These are phyloP conservation scores for Pichia kluyveri DNA, from an alignment of 805 yeast genomes.

Conservation along the genomic window DNA sequence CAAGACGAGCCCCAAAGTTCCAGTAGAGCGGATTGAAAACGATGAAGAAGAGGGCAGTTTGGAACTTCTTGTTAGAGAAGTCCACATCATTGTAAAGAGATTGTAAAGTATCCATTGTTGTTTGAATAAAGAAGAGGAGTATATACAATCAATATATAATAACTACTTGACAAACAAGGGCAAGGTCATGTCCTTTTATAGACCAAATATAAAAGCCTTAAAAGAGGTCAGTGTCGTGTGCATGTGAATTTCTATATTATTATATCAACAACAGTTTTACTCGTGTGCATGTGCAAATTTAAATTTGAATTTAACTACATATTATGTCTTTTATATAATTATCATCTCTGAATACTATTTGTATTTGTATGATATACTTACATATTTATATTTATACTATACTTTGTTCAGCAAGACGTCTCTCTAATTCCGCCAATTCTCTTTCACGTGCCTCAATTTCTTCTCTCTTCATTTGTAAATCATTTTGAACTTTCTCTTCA, in stretches of 20 bases:
- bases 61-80: constrained; percentile 16
- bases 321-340: too few relatives aligned
- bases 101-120: neutral
- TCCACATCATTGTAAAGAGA: constrained; percentile 15
- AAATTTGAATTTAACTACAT: too few relatives aligned
- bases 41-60: constrained; percentile 52
- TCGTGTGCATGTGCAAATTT: too few relatives aligned
- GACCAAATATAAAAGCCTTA: too few relatives aligned
- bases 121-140: neutral
- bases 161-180: too few relatives aligned
- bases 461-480: constrained; percentile 67
- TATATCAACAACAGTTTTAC: too few relatives aligned
- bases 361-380: too few relatives aligned
- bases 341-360: too few relatives aligned
- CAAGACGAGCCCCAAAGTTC: constrained; percentile 86
- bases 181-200: too few relatives aligned
- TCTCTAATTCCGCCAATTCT: constrained; percentile 70
- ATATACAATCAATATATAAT: neutral
- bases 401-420: constrained; percentile 27
- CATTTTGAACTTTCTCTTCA: constrained; percentile 86
- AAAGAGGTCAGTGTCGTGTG: neutral
- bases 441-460: constrained; percentile 79
- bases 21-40: constrained; percentile 92
- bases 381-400: neutral
- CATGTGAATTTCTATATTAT: neutral